phyloP scores from a whole-genome alignment of 768 basidiomycete species.

The Pilatotrama ljubarskyi region DNA sequence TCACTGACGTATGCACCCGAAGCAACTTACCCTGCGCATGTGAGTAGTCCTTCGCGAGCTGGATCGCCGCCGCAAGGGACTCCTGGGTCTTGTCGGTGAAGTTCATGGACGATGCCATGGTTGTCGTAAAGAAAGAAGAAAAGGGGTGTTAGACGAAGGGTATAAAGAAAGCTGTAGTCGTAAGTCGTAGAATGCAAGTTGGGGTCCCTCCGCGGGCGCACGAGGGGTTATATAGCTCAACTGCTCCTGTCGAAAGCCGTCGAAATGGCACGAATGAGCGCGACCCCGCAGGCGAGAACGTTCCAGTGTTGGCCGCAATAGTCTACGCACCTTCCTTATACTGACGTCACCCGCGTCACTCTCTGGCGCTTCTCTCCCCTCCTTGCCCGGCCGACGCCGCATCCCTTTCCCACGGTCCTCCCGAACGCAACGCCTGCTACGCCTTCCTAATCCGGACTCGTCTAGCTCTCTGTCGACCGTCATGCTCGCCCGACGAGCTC shows the following conservation, averaged over 20 bases:
- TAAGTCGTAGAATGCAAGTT: conserved; percentile 9
- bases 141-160: conserved; percentile 26
- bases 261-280: conserved; percentile 10
- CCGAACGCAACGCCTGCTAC: conserved; percentile 3
- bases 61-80: conserved; percentile 67
- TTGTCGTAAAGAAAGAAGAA: conserved; percentile 20
- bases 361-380: conserved; percentile 1
- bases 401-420: conserved; percentile 19
- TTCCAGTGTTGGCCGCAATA: conserved; percentile 11
- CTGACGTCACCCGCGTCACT: conserved; percentile 14
- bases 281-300: conserved; percentile 18
- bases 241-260: not conserved
- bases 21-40: conserved; percentile 67
- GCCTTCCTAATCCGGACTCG: conserved; percentile 14
- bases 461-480: conserved; percentile 14
- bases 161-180: conserved; percentile 2
- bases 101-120: conserved; percentile 62
- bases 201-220: not conserved
- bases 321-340: conserved; percentile 11
- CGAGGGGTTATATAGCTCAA: conserved; percentile 13
- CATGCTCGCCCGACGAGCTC: conserved; percentile 32
- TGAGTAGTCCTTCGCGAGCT: conserved; percentile 81
- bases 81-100: conserved; percentile 85
- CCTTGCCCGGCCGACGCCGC: conserved; percentile 5
- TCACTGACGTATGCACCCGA: not conserved